Evolutionary conservation across 768 basidiomycete species (phyloP).

Genomic region (Pulveroboletus frians): DNA sequence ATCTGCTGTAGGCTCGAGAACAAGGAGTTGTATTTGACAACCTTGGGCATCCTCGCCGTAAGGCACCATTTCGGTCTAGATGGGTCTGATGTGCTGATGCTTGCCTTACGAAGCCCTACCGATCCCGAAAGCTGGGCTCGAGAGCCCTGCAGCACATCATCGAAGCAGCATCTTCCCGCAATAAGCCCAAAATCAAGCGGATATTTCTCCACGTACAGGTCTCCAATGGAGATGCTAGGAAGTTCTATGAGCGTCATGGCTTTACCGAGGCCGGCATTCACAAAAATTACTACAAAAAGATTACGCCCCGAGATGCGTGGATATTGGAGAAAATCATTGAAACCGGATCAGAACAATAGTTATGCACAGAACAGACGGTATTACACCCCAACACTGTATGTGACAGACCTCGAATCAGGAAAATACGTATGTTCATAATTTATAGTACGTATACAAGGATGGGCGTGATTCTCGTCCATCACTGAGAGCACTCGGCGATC

Average conservation of each 20-base stretch:
- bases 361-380: slow-evolving; percentile 20
- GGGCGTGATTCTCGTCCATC: slow-evolving; percentile 16
- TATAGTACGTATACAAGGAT: slow-evolving; percentile 27
- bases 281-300: slow-evolving; percentile 86
- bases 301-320: slow-evolving; percentile 81
- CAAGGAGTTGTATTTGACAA: slow-evolving; percentile 72
- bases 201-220: slow-evolving; percentile 85
- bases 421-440: slow-evolving; percentile 25
- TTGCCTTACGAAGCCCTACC: slow-evolving; percentile 61
- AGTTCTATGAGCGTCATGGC: slow-evolving; percentile 80
- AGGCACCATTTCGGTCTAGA: slow-evolving; percentile 26
- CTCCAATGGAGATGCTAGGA: slow-evolving; percentile 72
- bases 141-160: slow-evolving; percentile 65
- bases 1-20: slow-evolving; percentile 82
- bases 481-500: slow-evolving; percentile 14
- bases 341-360: slow-evolving; percentile 23
- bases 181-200: slow-evolving; percentile 58
- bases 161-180: slow-evolving; percentile 51
- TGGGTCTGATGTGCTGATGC: slow-evolving; percentile 13
- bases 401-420: slow-evolving; percentile 8
- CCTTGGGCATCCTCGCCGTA: slow-evolving; percentile 87
- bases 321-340: slow-evolving; percentile 62
- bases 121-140: slow-evolving; percentile 71
- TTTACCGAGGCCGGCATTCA: slow-evolving; percentile 65
- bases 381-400: slow-evolving; percentile 19